A percentile compares a stretch with the other conserved stretches of the same genome.
These are phyloP conservation scores for Alternaria atra DNA, from an alignment of 2,329 filamentous ascomycete species.

Conservation along the genomic window DNA sequence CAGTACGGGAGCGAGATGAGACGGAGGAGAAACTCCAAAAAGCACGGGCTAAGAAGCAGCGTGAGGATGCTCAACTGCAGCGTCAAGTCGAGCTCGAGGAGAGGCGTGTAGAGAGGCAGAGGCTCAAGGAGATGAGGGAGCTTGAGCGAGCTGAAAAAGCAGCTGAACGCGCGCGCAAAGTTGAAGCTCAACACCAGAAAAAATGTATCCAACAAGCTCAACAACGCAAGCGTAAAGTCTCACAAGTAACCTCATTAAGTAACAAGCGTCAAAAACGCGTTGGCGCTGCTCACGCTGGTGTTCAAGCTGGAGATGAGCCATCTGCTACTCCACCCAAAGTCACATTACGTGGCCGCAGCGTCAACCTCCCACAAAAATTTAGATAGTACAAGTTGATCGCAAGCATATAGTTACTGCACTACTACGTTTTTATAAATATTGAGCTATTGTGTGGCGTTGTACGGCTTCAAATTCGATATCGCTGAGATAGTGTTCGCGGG, in stretches of 20 bases:
- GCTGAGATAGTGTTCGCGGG: not conserved
- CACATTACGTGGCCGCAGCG: not conserved
- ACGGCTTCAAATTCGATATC: constrained; percentile 1
- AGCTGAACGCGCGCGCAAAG: not conserved
- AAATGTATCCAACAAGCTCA: not conserved
- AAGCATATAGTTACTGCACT: not conserved
- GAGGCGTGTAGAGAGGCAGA: not conserved
- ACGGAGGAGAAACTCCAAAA: not conserved
- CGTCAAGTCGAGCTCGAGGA: not conserved
- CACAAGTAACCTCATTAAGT: not conserved
- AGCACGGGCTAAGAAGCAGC: not conserved
- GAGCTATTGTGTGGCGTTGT: constrained; percentile 1
- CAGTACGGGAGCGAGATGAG: not conserved
- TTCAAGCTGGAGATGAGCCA: not conserved
- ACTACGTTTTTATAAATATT: not conserved
- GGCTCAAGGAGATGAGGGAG: not conserved
- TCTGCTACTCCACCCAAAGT: too few relatives aligned
- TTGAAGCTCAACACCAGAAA: too few relatives aligned
- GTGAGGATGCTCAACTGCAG: not conserved
- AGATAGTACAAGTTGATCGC: not conserved
- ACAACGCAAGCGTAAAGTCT: not conserved
- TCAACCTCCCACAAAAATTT: not conserved
- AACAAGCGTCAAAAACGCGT: constrained; percentile 1
- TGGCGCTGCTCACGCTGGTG: not conserved
- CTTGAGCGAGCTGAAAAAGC: not conserved